Base-by-base conservation (phyloP, 176 grass and related monocot genomes). In the Triticum monococcum region DNA sequence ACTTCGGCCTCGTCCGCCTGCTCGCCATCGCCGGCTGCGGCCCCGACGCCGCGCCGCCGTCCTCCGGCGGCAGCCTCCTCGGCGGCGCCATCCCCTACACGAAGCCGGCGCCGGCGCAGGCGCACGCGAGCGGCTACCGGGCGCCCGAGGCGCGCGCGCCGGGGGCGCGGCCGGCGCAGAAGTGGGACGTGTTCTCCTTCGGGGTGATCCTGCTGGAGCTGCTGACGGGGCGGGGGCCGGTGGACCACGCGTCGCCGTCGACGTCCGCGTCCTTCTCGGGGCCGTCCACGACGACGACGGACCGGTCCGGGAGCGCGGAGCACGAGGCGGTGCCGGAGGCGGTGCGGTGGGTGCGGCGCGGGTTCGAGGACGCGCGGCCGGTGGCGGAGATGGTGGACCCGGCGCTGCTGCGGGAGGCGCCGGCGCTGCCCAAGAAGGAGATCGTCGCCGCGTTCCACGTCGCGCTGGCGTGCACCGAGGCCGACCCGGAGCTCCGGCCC, bases 131-230 rank as follows among this genome's bases (percentile, higher is more conserved):
- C 3, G 85, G 86, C 5, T 96, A 98, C 87, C 65, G 80, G 10
- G 92, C 97, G n/a, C 97, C 94, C 8, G 96, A 96, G 82, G 85
- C 70, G 6, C 84, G 86, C 1, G 23, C 25, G 9, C 13, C 86
- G 0, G 73, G 80, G 2, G 77, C 81, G 24, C 72, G 28, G 23
- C 85, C 79, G 31, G 18, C 84, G 57, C 96, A 98, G 60, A 92
- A 92, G 88, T 96, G 93, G 86, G 97, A 96, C 28, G 97, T 98
- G 79, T 99, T 90, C 68, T 88, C 94, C 14, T 90, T 96, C 41
- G 92, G 94, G 13, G 79, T 99, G 17, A 81, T 96, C 23, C 66
- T 99, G 30, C 74, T 94, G 67, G 97, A 99, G 88, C 4, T 99
- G 45, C 72, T 93, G 10, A 99, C 97, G 1, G 92, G 97, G 0